Evolutionary conservation across 768 basidiomycete species (phyloP).

Genomic region (Inosperma sp.): DNA sequence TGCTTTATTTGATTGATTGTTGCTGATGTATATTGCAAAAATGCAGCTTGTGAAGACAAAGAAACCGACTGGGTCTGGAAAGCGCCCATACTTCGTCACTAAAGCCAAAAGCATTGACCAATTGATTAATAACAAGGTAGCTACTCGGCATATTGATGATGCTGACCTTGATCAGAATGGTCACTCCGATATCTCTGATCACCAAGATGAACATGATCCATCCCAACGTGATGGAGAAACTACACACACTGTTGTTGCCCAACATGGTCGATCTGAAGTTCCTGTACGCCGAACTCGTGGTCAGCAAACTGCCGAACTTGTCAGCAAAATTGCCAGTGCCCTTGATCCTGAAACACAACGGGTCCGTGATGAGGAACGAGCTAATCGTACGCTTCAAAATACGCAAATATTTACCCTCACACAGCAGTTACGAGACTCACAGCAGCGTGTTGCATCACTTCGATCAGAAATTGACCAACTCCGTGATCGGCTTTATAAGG

Average conservation of each 20-base stretch:
- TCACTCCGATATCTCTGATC: background rate
- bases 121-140: conserved; percentile 22
- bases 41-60: conserved; percentile 12
- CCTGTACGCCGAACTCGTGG: conserved; percentile 8
- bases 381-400: conserved; percentile 20
- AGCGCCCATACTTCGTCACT: conserved; percentile 19
- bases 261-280: conserved; percentile 11
- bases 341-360: conserved; percentile 25
- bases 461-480: conserved; percentile 6
- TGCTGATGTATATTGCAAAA: background rate
- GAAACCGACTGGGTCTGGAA: conserved; percentile 24
- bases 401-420: conserved; percentile 22
- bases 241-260: conserved; percentile 3
- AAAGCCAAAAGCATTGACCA: conserved; percentile 24
- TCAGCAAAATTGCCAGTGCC: conserved; percentile 16
- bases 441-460: conserved; percentile 19
- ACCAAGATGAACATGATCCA: background rate
- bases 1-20: background rate
- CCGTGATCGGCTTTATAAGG: conserved; percentile 12
- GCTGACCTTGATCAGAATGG: conserved; percentile 13
- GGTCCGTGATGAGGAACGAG: conserved; percentile 21
- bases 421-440: conserved; percentile 25
- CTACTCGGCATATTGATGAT: conserved; percentile 18
- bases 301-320: conserved; percentile 18
- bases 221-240: background rate